These are phyloP conservation scores for Geotrichum restrictum DNA, from an alignment of 1,139 yeast species.

Conservation along the genomic window DNA sequence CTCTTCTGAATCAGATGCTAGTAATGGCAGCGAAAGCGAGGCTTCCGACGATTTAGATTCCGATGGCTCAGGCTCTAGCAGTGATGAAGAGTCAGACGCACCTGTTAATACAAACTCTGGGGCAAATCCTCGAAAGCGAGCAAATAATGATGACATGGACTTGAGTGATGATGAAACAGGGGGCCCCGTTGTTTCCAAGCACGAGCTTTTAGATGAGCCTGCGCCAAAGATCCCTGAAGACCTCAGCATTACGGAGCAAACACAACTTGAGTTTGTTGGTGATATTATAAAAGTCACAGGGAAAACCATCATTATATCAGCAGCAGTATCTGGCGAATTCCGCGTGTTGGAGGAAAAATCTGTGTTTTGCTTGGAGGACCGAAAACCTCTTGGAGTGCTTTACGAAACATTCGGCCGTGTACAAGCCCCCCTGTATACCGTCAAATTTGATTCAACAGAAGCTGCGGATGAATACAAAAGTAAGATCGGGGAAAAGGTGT, in stretches of 20 bases:
- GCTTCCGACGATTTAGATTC: conserved; percentile 24
- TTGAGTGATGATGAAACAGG: conserved; percentile 38
- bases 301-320: conserved; percentile 65
- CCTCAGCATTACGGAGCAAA: conserved; percentile 52
- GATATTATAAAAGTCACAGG: conserved; percentile 68
- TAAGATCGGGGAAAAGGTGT: conserved; percentile 57
- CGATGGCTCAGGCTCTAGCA: conserved; percentile 25
- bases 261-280: conserved; percentile 74
- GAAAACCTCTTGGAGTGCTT: conserved; percentile 70
- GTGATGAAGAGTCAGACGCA: conserved; percentile 19
- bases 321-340: conserved; percentile 79
- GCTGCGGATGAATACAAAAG: conserved; percentile 47
- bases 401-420: conserved; percentile 90
- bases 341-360: conserved; percentile 79
- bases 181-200: conserved; percentile 70
- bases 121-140: conserved; percentile 3
- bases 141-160: conserved; percentile 26
- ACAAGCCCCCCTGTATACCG: conserved; percentile 76
- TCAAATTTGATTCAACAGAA: conserved; percentile 57
- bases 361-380: conserved; percentile 70
- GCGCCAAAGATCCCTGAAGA: conserved; percentile 70
- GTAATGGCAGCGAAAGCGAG: conserved; percentile 17
- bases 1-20: conserved; percentile 14
- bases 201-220: conserved; percentile 67
- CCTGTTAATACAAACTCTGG: conserved; percentile 25